Evolutionary conservation across 2,329 filamentous ascomycete genomes (phyloP).

Genomic region (Colletotrichum chrysophilum): DNA sequence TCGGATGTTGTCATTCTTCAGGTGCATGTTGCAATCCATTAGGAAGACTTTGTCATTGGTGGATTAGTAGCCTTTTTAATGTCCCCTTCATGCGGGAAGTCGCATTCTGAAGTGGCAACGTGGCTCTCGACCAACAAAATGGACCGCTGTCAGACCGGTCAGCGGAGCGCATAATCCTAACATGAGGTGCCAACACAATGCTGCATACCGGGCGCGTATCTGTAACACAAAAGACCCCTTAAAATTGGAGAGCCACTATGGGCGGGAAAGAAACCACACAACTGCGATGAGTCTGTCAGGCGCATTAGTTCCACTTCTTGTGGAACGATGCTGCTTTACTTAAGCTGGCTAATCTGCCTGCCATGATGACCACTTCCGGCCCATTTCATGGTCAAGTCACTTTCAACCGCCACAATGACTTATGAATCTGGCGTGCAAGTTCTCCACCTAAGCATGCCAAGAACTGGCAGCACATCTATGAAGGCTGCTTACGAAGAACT

Average conservation of each 20-base stretch:
- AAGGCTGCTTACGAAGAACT: background rate
- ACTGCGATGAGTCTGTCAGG: background rate
- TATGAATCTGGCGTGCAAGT: background rate
- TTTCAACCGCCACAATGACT: background rate
- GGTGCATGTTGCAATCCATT: background rate
- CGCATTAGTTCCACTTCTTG: background rate
- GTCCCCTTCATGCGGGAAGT: background rate
- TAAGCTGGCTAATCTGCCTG: background rate
- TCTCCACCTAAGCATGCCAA: background rate
- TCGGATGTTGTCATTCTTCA: background rate
- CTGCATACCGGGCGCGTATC: background rate
- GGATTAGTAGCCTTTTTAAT: background rate
- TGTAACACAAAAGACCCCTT: background rate
- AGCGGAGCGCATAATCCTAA: background rate
- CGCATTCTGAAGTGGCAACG: background rate
- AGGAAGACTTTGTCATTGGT: background rate
- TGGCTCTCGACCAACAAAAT: background rate
- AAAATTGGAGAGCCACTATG: background rate
- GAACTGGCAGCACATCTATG: background rate
- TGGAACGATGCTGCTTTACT: background rate
- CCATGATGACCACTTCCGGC: background rate
- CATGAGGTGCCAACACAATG: background rate
- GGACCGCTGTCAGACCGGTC: background rate
- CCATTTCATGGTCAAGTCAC: too few relatives aligned
- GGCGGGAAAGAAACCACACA: background rate